Conservation (phyloP, 169 alveolate genomes). For the Plasmodium chabaudi region DNA sequence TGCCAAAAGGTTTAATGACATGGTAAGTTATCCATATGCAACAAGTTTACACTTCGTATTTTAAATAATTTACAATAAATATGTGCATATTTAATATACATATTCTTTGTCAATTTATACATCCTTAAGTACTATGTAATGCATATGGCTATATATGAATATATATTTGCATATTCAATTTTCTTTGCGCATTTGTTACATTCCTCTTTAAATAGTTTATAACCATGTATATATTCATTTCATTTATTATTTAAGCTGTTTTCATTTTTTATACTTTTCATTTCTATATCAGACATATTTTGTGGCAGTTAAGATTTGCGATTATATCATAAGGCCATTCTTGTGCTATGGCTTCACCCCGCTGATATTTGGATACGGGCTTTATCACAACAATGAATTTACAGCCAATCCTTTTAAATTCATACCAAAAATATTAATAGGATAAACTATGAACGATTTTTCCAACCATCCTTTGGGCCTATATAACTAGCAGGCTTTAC, state of each 20-base stretch:
- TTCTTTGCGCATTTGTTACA: neutral
- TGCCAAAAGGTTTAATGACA: constrained; percentile 21
- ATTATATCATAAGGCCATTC: constrained; percentile 58
- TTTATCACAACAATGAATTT: constrained; percentile 62
- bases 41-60: neutral
- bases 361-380: constrained; percentile 73
- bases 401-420: constrained; percentile 57
- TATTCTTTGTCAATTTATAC: neutral
- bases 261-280: neutral
- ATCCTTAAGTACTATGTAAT: neutral
- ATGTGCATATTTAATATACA: too few relatives aligned
- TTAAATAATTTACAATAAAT: too few relatives aligned
- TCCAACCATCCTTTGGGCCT: too few relatives aligned
- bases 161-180: neutral
- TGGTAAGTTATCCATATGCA: constrained; percentile 9
- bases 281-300: constrained; percentile 31
- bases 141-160: neutral
- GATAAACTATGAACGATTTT: constrained; percentile 1
- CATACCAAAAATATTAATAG: constrained; percentile 65
- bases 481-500: too few relatives aligned
- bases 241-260: neutral
- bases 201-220: neutral
- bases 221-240: neutral
- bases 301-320: constrained; percentile 32
- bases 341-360: constrained; percentile 69